Base-by-base conservation (phyloP, 495 filamentous ascomycete species). In the Xylaria venustula region DNA sequence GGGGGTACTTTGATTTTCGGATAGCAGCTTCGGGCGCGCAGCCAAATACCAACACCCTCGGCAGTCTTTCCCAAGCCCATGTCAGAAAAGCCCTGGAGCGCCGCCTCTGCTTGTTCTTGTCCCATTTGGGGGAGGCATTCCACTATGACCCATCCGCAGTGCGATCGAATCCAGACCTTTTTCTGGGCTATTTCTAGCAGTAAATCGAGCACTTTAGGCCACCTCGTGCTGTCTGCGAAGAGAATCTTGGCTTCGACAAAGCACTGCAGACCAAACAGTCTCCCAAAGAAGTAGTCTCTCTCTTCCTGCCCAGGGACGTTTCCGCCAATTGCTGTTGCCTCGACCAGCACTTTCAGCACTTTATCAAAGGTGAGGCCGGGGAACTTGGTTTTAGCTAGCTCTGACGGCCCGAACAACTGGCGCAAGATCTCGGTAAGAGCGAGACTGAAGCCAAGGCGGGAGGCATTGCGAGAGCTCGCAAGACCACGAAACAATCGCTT, bases 11-110 rank as follows among this genome's bases (percentile, higher is more conserved):
- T 79, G 47, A 87, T 81, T 6, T 81, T 73, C 0, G 90, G 85
- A 65, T 89, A 91, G 44, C 78, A 72, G 57, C 85, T 81, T 60
- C 80, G 76, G 11, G 88, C 81, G 8, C 79, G 80, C 51, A 97
- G 77, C 93, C 93, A 98, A 56, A 97, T 84, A 3, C 90, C 90
- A 44, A 97, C 83, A 17, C 93, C 93, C 68, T 98, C 93, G 0
- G 90, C 87, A 4, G 90, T 92, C 65, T 87, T 85, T 19, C 83
- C 84, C 42, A 94, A 72, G 0, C 89, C 87, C 44, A 82, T 78
- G 36, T 86, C 80, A 22, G 77, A 75, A 8, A 96, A 63, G 14
- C 76, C 80, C 51, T 87, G 75, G 57, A 97, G 75, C 0, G 89
- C 83, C 22, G 75, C 73, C 60, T 88, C 81, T 15, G 85, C 82